Evolutionary conservation across 2,329 filamentous ascomycete species (phyloP), one percentile per base, ranked within the genome.

Genomic region (Fusarium tupiense): DNA sequence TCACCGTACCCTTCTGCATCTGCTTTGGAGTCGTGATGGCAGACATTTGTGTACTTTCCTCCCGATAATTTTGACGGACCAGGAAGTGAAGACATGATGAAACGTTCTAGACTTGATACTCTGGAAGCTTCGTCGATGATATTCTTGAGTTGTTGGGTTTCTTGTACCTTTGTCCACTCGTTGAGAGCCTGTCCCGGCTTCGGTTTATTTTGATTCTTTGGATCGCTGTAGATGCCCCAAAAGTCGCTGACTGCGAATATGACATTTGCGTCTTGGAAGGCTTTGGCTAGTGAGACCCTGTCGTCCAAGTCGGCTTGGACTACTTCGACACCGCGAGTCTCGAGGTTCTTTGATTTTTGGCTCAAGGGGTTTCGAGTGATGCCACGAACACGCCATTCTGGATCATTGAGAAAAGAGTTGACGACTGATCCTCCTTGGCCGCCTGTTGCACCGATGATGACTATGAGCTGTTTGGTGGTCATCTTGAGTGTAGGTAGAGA

Each of bases 251-350:
- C 38, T 26, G 50, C 61, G 31, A 67, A 66, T 7, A 59, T 52
- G 10, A 16, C 61, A n/a, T n/a, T 50, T 20, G 64, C 50, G 17
- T 49, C 46, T 37, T 59, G 33, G 22, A 71, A 63, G 11, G 46
- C 67, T 5, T 41, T 26, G n/a, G 52, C 29, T 22, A 67, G 44
- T 29, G 67, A 67, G 17, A 19, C 31, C 8, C 16, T 37, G 7
- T 71, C 62, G 12, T 63, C 41, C 8, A 71, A 35, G 19, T 71
- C 47, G 37, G 67, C 62, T 49, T 46, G 50, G 7, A 63, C 46
- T 9, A 71, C 40, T 8, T 71, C 46, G 10, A 58, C 68, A 22
- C 56, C 69, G 14, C 52, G 35, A 31, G 31, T 26, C 40, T 35
- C 13, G 8, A 71, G 62, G 24, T 20, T 40, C n/a, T 49, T 43